Conservation (phyloP, 768 basidiomycete genomes). For the Roridomyces roridus region DNA sequence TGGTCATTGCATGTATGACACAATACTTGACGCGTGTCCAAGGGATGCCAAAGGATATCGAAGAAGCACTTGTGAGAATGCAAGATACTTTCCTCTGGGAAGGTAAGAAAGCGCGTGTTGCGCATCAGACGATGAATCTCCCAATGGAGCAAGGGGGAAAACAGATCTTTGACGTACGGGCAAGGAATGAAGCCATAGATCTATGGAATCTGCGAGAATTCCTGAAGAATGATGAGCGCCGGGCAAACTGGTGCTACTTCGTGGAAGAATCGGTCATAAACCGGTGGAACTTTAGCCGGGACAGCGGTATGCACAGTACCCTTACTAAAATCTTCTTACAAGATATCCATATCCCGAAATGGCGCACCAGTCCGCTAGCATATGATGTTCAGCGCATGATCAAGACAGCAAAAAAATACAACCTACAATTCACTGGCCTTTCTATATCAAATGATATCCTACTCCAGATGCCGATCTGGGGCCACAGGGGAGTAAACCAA, state of each 20-base stretch:
- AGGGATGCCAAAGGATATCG: background rate
- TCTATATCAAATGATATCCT: background rate
- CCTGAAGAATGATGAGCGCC: background rate
- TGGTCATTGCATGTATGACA: constrained; percentile 23
- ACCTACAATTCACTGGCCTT: background rate
- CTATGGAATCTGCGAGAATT: constrained; percentile 3
- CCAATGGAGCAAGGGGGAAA: constrained; percentile 2
- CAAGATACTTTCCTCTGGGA: background rate
- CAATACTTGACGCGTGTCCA: constrained; percentile 26
- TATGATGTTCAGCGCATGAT: background rate
- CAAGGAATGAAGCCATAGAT: background rate
- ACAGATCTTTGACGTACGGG: background rate
- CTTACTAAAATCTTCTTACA: background rate
- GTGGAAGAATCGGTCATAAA: background rate
- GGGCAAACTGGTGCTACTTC: background rate
- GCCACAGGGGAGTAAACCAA: background rate
- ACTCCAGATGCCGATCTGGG: background rate
- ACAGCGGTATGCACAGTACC: background rate
- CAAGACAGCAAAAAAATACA: background rate
- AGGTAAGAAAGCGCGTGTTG: background rate
- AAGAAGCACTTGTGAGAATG: background rate
- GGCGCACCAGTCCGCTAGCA: background rate
- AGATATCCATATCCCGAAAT: background rate
- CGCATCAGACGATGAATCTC: background rate
- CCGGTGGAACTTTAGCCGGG: background rate